Conservation (phyloP, 768 basidiomycete genomes). For the Hygrophoropsis aurantiaca region DNA sequence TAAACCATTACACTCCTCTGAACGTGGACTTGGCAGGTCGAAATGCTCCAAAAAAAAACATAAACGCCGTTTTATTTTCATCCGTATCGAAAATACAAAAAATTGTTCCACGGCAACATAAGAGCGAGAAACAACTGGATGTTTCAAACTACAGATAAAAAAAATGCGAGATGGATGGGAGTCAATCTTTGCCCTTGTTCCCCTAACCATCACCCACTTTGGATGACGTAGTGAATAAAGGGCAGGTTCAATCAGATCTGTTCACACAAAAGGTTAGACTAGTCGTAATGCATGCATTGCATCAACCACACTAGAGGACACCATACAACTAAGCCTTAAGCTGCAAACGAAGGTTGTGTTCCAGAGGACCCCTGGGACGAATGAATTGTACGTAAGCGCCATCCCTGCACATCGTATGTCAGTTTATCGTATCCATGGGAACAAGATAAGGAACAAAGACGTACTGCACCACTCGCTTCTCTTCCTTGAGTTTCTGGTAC, state of each 20-base stretch:
- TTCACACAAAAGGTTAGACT: slow-evolving; percentile 32
- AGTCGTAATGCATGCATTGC: slow-evolving; percentile 5
- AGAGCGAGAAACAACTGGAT: too few species aligned
- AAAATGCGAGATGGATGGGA: slow-evolving; percentile 3
- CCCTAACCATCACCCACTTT: slow-evolving; percentile 69
- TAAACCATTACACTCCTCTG: too few species aligned
- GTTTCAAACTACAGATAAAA: too few species aligned
- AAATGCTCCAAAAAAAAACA: too few species aligned
- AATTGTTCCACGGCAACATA: too few species aligned
- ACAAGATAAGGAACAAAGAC: slow-evolving; percentile 32
- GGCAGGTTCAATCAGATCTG: slow-evolving; percentile 44
- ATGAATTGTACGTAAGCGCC: slow-evolving; percentile 96
- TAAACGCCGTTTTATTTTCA: too few species aligned
- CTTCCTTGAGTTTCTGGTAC: slow-evolving; percentile 84
- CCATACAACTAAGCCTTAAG: slow-evolving; percentile 56
- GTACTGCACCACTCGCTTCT: slow-evolving; percentile 85
- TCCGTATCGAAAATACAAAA: too few species aligned
- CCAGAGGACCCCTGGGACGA: slow-evolving; percentile 81
- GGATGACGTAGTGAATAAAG: slow-evolving; percentile 77
- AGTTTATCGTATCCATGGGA: slow-evolving; percentile 4
- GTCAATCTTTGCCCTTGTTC: slow-evolving; percentile 77
- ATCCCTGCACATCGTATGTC: slow-evolving; percentile 53
- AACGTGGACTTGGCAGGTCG: too few species aligned
- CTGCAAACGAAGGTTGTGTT: slow-evolving; percentile 82
- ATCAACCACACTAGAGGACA: slow-evolving; percentile 2